phyloP scores from a whole-genome alignment of 1,284 basidiomycete genomes.

The Cutaneotrichosporon spelunceum region DNA sequence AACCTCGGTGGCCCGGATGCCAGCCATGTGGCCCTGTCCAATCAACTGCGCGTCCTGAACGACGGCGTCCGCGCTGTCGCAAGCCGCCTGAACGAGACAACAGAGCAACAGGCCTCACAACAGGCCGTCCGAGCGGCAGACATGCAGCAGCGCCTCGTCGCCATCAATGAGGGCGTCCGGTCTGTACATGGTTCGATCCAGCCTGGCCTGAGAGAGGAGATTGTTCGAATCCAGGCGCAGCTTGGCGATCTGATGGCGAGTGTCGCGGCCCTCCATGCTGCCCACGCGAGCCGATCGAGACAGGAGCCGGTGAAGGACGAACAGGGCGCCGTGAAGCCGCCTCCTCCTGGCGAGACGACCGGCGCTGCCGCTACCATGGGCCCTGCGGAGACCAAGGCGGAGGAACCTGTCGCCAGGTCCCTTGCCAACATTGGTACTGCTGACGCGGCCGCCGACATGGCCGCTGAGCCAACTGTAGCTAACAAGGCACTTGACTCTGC shows the following conservation, averaged over 20 bases:
- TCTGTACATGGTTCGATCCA: slow-evolving; percentile 2
- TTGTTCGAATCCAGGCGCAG: not conserved
- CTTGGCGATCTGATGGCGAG: not conserved
- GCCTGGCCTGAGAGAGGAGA: not conserved
- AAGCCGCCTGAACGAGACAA: not conserved
- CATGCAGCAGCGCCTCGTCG: slow-evolving; percentile 11
- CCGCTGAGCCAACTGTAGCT: not conserved
- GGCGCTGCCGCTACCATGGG: no score
- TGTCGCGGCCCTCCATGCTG: not conserved
- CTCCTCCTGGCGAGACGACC: not conserved
- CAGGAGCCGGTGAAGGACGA: not conserved
- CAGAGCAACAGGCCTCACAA: not conserved
- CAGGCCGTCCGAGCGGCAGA: not conserved
- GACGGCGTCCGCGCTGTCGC: no score
- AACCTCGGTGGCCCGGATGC: not conserved
- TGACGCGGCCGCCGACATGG: not conserved
- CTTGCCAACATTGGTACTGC: not conserved
- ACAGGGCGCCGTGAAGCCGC: not conserved
- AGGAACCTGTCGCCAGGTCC: not conserved
- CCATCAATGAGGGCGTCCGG: not conserved
- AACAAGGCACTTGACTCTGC: not conserved
- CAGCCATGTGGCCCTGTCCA: not conserved
- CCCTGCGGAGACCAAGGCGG: no score
- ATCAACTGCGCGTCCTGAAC: not conserved
- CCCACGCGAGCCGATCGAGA: not conserved